Percentiles rank a stretch among this genome's conserved stretches.
These are phyloP conservation scores for Lichenothelia convexa DNA, from an alignment of 495 filamentous ascomycete genomes.

Conservation along the genomic window DNA sequence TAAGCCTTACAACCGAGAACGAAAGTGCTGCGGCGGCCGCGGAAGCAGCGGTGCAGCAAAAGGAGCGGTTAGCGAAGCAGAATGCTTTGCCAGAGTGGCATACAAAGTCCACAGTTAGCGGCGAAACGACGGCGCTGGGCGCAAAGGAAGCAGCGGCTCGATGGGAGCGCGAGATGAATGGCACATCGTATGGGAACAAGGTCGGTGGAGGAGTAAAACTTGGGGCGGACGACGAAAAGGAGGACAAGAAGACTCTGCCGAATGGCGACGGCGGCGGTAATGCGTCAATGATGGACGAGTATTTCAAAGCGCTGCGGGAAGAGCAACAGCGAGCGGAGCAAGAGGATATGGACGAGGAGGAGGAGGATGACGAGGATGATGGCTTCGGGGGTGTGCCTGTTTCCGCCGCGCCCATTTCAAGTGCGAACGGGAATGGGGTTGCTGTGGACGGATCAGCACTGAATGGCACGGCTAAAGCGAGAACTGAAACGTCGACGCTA, in stretches of 20 bases:
- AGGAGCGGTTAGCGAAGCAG: slow-evolving; percentile 57
- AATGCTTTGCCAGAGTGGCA: slow-evolving; percentile 86
- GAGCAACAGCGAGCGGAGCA: slow-evolving; percentile 19
- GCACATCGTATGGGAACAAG: background rate
- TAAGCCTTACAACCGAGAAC: slow-evolving; percentile 47
- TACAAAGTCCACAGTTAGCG: slow-evolving; percentile 60
- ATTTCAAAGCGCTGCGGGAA: slow-evolving; percentile 1
- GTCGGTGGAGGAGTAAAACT: no score
- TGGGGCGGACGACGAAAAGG: slow-evolving; percentile 22
- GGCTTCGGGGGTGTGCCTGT: slow-evolving; percentile 6
- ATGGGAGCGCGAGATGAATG: slow-evolving; percentile 6
- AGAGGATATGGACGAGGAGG: slow-evolving; percentile 27
- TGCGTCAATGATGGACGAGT: background rate
- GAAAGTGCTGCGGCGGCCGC: slow-evolving; percentile 61
- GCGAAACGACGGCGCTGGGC: slow-evolving; percentile 11
- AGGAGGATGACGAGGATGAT: slow-evolving; percentile 31
- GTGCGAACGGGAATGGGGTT: background rate
- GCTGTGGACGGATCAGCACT: background rate
- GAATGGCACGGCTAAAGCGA: background rate
- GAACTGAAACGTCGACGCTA: background rate
- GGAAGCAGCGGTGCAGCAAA: slow-evolving; percentile 51
- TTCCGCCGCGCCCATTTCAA: background rate
- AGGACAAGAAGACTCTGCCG: slow-evolving; percentile 31
- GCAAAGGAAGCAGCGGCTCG: slow-evolving; percentile 9
- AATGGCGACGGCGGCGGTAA: slow-evolving; percentile 34